Base-by-base conservation (phyloP, 805 yeast species). In the Cyberlindnera galapagoensis region DNA sequence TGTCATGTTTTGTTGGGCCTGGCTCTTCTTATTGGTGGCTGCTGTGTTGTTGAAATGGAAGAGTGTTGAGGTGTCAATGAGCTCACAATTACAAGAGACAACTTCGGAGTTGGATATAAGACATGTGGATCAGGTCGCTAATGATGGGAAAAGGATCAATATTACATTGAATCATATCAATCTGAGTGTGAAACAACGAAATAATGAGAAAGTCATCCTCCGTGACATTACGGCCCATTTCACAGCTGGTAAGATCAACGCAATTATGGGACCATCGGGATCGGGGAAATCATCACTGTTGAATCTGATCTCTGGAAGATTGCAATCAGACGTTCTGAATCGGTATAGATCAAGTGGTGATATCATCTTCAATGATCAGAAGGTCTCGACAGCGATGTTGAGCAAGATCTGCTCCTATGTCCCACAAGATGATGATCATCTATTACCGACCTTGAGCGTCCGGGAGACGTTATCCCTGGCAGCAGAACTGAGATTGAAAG, bases 181-280 rank as follows among this genome's bases (percentile, higher is more conserved):
- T 20, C 27, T 49, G n/a, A 42, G 41, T 22, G 49, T 48, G 9
- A 33, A 33, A 17, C 21, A 36, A 10, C 32, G 28, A 23, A 38
- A 31, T 18, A 17, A 7, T 4, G 39, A 38, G 4, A 49, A 49
- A 20, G 19, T 42, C 9, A 49, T 51, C 7, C 35, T 51, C 11
- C 21, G 38, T 14, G 39, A 41, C 20, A 34, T 51, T 12, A 33
- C 42, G 21, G 49, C 55, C 4, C 17, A 31, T 9, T 51, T 51
- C 38, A 45, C 49, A 31, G 35, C 47, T 14, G 54, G 56, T 2
- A 73, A 75, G 9, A 60, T 82, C 11, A 82, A 80, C 50, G 85
- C 79, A 3, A 80, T 82, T 21, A 71, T 81, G 77, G 92, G 92
- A 0, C 90, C 90, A 0, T 80, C 88, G 1, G 90, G 90, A 1